These are phyloP conservation scores for Coemansia sp. DNA, from an alignment of 192 early-diverging fungal genomes.

Conservation along the genomic window DNA sequence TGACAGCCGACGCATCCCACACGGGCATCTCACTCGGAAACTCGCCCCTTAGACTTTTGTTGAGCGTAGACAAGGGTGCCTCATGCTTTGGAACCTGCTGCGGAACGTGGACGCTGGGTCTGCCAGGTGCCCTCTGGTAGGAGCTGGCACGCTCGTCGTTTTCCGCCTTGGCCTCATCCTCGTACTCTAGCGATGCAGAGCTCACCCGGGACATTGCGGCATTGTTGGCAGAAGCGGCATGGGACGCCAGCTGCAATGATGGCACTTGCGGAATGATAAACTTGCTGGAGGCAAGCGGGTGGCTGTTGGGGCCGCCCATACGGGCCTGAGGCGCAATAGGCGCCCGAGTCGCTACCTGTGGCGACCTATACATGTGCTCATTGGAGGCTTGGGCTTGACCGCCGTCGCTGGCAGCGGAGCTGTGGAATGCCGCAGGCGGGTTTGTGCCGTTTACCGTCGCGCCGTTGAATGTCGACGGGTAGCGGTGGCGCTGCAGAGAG, in stretches of 20 bases:
- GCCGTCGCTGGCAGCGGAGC: background rate
- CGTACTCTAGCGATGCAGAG: background rate
- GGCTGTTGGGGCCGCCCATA: background rate
- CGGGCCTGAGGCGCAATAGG: background rate
- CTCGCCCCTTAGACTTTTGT: background rate
- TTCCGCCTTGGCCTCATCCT: background rate
- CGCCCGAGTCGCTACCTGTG: background rate
- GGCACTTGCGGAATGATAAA: background rate
- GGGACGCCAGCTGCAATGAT: background rate
- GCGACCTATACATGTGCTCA: too few species aligned
- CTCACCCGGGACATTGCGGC: background rate
- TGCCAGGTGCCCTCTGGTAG: background rate
- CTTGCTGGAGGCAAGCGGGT: background rate
- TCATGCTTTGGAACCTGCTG: background rate
- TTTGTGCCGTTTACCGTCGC: background rate
- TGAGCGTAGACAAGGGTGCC: background rate
- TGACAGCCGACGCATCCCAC: slow-evolving; percentile 9
- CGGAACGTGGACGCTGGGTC: background rate
- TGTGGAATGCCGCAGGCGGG: background rate
- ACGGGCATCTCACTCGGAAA: slow-evolving; percentile 30
- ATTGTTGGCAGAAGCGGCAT: background rate
- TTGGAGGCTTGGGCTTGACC: background rate
- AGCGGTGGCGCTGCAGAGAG: background rate
- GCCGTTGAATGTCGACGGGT: background rate
- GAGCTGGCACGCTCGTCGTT: background rate